Base-by-base conservation (phyloP, 148 eudicot genomes). In the Mesembryanthemum crystallinum region DNA sequence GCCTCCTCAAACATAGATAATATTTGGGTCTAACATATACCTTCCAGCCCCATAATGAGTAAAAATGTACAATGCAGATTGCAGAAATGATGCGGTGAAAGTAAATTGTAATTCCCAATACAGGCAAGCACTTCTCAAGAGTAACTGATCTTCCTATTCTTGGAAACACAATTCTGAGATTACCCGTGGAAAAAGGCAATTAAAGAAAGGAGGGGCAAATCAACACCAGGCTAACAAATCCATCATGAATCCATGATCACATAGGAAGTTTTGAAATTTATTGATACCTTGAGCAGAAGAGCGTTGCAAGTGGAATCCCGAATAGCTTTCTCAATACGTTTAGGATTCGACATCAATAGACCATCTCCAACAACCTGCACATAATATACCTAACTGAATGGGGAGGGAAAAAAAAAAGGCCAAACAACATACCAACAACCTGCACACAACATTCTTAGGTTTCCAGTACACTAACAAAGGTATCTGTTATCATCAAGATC, bases 341-440 rank as follows among this genome's bases (percentile, higher is more conserved):
- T 92, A 70, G 96, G 91, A 84, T 88, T 90, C 65, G 98, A 94
- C 94, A 88, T 90, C 84, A 94, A 77, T 32, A 94, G 77, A 76
- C 90, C 91, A 89, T 85, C 97, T 67, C 98, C 96, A 35, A 89
- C 96, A 80, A 94, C 98, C 98, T 94, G 87, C 82, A 85, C 51
- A 83, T 71, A 49, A 30, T 58, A 80, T 49, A 77, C 51, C 8
- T 13, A 69, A 73, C 12, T 80, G 58, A 76, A 68, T 67, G 73
- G 30, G 18, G 70, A 62, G 17, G 59, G 47, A 7, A 47, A 60
- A 37, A 67, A 45, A 75, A 37, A 67, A 45, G 71, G 29, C 66
- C 43, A 55, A 74, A 23, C 69, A 57, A 57, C 37, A 39, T n/a
- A n/a, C n/a, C n/a, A n/a, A n/a, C n/a, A n/a, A n/a, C n/a, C n/a